Conservation (phyloP, 192 early-diverging fungal genomes). For the Endogone sp. region DNA sequence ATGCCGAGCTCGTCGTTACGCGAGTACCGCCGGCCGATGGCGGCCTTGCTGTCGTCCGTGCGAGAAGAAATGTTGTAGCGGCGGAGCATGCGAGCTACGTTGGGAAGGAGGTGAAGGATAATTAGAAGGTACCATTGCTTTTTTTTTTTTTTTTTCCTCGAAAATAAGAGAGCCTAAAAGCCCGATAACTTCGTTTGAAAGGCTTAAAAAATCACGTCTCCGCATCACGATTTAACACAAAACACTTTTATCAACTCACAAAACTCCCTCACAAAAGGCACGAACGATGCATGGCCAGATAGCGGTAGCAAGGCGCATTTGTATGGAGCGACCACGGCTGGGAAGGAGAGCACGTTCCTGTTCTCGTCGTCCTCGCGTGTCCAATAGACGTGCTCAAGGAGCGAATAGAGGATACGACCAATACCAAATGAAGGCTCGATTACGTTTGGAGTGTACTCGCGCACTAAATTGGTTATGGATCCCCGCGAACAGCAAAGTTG, state of each 20-base stretch:
- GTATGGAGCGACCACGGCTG: constrained; percentile 87
- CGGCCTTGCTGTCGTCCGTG: constrained; percentile 83
- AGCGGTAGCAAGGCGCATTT: constrained; percentile 92
- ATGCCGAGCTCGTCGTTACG: constrained; percentile 98
- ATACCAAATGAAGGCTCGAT: constrained; percentile 99
- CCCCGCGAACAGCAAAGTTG: background rate
- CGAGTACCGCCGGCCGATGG: constrained; percentile 94
- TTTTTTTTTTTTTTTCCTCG: too few relatives aligned
- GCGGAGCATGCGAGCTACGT: constrained; percentile 65
- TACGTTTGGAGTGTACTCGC: constrained; percentile 97
- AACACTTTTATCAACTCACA: constrained; percentile 30
- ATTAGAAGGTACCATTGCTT: background rate
- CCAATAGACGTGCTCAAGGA: constrained; percentile 94
- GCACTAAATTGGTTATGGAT: too few relatives aligned
- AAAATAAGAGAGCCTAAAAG: too few relatives aligned
- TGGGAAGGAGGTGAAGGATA: background rate
- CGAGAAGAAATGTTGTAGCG: constrained; percentile 71
- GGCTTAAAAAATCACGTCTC: too few relatives aligned
- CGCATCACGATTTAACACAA: too few relatives aligned
- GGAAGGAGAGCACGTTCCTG: constrained; percentile 89
- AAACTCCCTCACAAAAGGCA: constrained; percentile 57
- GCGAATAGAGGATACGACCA: constrained; percentile 93
- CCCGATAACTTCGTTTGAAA: too few relatives aligned
- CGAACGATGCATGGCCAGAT: constrained; percentile 75
- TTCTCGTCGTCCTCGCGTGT: constrained; percentile 86